Base-by-base conservation (phyloP, 331 rosid species). In the Quercus phellos region DNA sequence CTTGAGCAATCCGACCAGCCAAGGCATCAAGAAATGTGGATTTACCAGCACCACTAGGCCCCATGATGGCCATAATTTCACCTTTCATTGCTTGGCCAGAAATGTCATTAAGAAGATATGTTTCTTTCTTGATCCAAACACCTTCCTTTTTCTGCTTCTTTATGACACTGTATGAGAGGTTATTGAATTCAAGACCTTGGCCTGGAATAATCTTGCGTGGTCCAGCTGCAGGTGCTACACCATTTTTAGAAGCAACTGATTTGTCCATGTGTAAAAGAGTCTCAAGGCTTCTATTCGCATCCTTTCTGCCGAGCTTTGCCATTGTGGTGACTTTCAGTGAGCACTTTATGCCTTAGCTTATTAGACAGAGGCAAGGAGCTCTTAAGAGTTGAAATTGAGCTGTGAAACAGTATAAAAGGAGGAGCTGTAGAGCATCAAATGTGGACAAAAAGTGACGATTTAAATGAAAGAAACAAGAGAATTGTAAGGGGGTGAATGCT, bases 31-130 rank as follows among this genome's bases (percentile, higher is more conserved):
- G 98, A 81, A 92, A 89, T 1, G 98, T 94, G 18, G 98, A 92
- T 85, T 94, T 94, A 3, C 98, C 98, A 7, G 98, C 98, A 74
- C 98, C 98, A 85, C 98, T 94, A 3, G 97, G 98, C 51, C 96
- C 98, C 78, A 94, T 80, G 85, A 94, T 90, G 18, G 98, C 98
- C 96, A 90, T 87, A 54, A 94, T 68, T 81, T 94, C 92, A 56
- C 97, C 92, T 72, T 85, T 75, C 16, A 83, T 34, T 6, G 96
- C 97, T 70, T 92, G 96, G 55, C 98, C 97, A 22, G 96, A 81
- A 78, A 94, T 90, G 80, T 90, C 91, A 83, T 94, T 85, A 10
- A 94, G 94, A 74, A 92, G 97, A 75, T 84, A 86, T 38, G 94
- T 85, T 78, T 92, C 87, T 82, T 78, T 92, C 50, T 87, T 88